Conservation (phyloP, 441 rosid species). For the Corymbia citriodora region DNA sequence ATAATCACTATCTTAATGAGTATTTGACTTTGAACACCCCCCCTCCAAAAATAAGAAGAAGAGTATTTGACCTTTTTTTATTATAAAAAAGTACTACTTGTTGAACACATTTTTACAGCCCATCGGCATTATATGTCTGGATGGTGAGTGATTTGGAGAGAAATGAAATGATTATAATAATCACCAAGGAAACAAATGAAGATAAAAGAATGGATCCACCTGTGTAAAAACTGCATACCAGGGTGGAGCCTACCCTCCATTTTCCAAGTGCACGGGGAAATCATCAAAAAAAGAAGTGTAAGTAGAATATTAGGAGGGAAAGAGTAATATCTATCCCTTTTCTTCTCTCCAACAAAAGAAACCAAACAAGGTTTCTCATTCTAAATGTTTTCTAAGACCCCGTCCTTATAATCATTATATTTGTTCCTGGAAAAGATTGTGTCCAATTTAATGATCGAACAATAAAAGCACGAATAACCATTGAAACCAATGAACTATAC, state of each 20-base stretch:
- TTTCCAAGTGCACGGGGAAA: background rate
- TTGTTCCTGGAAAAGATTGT: background rate
- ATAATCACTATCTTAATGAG: background rate
- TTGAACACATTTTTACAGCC: background rate
- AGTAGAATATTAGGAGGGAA: background rate
- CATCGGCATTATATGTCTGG: background rate
- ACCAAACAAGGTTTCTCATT: background rate
- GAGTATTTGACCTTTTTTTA: too few species aligned
- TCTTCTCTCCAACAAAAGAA: background rate
- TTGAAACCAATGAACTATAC: too few species aligned
- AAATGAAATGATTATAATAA: too few species aligned
- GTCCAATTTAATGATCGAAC: background rate
- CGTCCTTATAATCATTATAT: background rate
- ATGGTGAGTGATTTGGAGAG: too few species aligned
- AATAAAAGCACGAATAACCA: too few species aligned
- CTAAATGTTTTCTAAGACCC: background rate
- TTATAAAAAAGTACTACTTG: background rate
- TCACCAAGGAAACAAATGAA: background rate
- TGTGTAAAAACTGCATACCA: background rate
- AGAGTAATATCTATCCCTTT: background rate
- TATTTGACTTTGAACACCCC: background rate
- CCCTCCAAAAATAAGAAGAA: too few species aligned
- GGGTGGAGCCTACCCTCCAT: background rate
- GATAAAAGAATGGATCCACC: background rate
- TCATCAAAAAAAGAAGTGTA: background rate